Conservation (phyloP, 805 yeast genomes). For the Lachancea sp. region DNA sequence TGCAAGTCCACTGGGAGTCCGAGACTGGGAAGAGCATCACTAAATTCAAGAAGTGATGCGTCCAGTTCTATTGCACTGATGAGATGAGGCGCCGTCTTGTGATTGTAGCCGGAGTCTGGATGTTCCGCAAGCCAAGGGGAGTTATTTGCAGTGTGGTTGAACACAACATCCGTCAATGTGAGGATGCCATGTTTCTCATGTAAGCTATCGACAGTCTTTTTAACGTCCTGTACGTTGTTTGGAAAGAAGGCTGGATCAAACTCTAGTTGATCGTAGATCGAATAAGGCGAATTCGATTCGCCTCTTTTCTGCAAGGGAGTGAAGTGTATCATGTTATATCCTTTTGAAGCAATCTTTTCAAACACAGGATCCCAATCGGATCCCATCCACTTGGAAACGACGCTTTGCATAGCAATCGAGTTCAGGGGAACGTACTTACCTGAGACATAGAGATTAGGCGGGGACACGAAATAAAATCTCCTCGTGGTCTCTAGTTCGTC, state of each 20-base stretch:
- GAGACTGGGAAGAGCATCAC: slow-evolving; percentile 46
- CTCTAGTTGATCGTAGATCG: slow-evolving; percentile 75
- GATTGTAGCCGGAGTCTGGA: slow-evolving; percentile 87
- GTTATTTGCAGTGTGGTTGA: slow-evolving; percentile 92
- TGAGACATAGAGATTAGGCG: slow-evolving; percentile 61
- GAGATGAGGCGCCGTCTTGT: slow-evolving; percentile 84
- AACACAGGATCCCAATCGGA: slow-evolving; percentile 66
- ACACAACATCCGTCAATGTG: slow-evolving; percentile 84
- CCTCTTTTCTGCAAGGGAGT: slow-evolving; percentile 92
- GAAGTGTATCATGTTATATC: slow-evolving; percentile 93
- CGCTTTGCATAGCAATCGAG: slow-evolving; percentile 73
- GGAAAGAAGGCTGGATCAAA: slow-evolving; percentile 64
- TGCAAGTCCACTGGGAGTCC: slow-evolving; percentile 57
- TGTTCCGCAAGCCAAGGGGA: slow-evolving; percentile 78
- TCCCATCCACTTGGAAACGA: slow-evolving; percentile 91
- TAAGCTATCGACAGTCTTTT: slow-evolving; percentile 41
- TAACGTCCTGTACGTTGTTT: slow-evolving; percentile 47
- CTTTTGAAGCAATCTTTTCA: slow-evolving; percentile 55
- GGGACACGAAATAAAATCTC: slow-evolving; percentile 67
- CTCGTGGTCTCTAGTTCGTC: slow-evolving; percentile 45
- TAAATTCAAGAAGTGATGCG: slow-evolving; percentile 55
- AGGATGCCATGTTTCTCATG: slow-evolving; percentile 55
- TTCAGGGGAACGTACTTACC: slow-evolving; percentile 61
- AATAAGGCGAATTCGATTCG: slow-evolving; percentile 85
- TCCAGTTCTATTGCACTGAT: slow-evolving; percentile 81